Evolutionary conservation across 257 asterid species (phyloP).

Genomic region (Scutellaria barbata): DNA sequence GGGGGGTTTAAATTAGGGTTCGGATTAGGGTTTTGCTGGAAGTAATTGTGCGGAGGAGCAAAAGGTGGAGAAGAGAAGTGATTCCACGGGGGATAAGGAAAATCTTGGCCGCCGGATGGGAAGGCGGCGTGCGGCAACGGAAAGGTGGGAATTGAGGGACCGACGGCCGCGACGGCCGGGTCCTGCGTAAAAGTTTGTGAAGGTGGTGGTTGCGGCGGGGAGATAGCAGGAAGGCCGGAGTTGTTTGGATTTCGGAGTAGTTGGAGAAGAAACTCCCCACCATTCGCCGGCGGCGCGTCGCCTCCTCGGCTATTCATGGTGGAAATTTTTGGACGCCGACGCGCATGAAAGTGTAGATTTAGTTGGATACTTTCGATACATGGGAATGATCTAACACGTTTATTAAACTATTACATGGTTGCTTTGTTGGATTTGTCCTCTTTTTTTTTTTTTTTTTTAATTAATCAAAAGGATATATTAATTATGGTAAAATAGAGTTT

Average conservation of each 20-base stretch:
- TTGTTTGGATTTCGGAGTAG: constrained; percentile 61
- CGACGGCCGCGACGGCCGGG: constrained; percentile 89
- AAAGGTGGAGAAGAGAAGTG: constrained; percentile 55
- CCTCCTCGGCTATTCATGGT: constrained; percentile 64
- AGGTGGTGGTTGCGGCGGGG: constrained; percentile 37
- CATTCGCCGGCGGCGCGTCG: constrained; percentile 66
- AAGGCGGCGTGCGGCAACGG: constrained; percentile 36
- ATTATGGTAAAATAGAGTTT: too few relatives aligned
- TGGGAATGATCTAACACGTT: neutral
- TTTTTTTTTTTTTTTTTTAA: too few relatives aligned
- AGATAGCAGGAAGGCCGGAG: constrained; percentile 27
- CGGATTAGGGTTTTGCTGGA: constrained; percentile 64
- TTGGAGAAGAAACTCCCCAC: constrained; percentile 86
- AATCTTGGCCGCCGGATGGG: constrained; percentile 35
- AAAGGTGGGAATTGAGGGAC: constrained; percentile 50
- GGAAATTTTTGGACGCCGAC: constrained; percentile 18
- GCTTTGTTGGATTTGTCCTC: neutral
- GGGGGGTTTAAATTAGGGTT: constrained; percentile 52
- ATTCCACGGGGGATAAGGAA: constrained; percentile 38
- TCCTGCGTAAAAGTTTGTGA: constrained; percentile 55
- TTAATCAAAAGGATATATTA: too few relatives aligned
- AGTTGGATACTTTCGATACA: neutral
- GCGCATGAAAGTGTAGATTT: neutral
- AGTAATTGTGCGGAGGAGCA: constrained; percentile 55
- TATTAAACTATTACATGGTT: neutral